Evolutionary conservation across 2,329 filamentous ascomycete genomes (phyloP).

Genomic region (Daldinia eschscholtzii): DNA sequence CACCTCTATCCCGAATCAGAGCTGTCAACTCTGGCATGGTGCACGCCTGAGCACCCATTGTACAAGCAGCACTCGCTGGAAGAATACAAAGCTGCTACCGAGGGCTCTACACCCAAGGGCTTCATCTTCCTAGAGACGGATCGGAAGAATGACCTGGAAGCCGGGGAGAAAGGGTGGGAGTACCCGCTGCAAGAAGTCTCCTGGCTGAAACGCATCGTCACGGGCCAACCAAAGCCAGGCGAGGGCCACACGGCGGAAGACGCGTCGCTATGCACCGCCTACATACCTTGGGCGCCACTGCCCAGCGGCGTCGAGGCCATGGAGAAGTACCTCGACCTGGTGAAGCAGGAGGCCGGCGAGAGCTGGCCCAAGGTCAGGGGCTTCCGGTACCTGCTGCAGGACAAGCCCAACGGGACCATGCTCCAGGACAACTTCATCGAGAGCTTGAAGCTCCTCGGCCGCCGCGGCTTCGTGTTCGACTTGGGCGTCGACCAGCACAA

Average conservation of each 20-base stretch:
- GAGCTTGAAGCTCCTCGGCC: conserved; percentile 73
- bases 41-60: conserved; percentile 69
- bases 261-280: conserved; percentile 71
- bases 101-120: conserved; percentile 66
- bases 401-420: conserved; percentile 76
- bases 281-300: conserved; percentile 89
- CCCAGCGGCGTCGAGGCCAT: conserved; percentile 72
- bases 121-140: conserved; percentile 90
- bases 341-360: conserved; percentile 71
- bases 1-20: conserved; percentile 84
- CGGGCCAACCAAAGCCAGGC: conserved; percentile 67
- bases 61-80: conserved; percentile 72
- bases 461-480: conserved; percentile 78
- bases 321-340: conserved; percentile 73
- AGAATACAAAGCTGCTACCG: conserved; percentile 68
- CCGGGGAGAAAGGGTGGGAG: conserved; percentile 68
- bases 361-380: conserved; percentile 79
- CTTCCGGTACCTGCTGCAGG: conserved; percentile 86
- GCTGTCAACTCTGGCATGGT: conserved; percentile 77
- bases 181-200: conserved; percentile 78
- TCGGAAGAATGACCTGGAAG: conserved; percentile 71
- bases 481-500: conserved; percentile 84
- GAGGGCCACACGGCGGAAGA: conserved; percentile 69
- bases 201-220: conserved; percentile 75
- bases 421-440: conserved; percentile 73